A percentile compares a stretch with the other conserved stretches of the same genome.
phyloP scores from a whole-genome alignment of 768 basidiomycete genomes.

The Phanerodontia chrysosporium region DNA sequence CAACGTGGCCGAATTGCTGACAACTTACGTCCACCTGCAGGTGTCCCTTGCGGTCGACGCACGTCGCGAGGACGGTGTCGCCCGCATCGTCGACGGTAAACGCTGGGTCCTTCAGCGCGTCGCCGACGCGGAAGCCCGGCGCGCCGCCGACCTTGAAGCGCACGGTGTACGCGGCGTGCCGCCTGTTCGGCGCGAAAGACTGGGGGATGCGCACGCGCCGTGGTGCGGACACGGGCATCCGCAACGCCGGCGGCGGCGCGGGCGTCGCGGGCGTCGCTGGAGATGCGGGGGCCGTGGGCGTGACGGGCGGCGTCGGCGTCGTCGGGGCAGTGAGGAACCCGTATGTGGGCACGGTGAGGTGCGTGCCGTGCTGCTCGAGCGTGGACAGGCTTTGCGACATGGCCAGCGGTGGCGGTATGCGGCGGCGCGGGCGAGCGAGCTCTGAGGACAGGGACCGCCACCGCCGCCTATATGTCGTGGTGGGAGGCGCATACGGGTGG shows the following conservation, averaged over 20 bases:
- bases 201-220: conserved; percentile 1
- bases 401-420: background rate
- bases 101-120: background rate
- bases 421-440: background rate
- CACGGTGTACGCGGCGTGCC: background rate
- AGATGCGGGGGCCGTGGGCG: background rate
- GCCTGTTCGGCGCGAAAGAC: background rate
- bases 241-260: background rate
- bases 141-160: background rate
- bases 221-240: background rate
- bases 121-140: background rate
- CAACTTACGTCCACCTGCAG: background rate
- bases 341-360: background rate
- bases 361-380: background rate
- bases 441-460: background rate
- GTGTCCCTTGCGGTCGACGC: background rate
- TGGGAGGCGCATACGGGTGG: background rate
- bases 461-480: background rate
- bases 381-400: background rate
- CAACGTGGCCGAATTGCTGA: background rate
- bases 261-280: background rate
- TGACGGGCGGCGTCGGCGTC: background rate
- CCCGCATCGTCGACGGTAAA: background rate
- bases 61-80: background rate
- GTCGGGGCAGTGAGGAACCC: background rate